These are phyloP conservation scores for Penicillium cinerascens DNA, from an alignment of 495 filamentous ascomycete species.

Conservation along the genomic window DNA sequence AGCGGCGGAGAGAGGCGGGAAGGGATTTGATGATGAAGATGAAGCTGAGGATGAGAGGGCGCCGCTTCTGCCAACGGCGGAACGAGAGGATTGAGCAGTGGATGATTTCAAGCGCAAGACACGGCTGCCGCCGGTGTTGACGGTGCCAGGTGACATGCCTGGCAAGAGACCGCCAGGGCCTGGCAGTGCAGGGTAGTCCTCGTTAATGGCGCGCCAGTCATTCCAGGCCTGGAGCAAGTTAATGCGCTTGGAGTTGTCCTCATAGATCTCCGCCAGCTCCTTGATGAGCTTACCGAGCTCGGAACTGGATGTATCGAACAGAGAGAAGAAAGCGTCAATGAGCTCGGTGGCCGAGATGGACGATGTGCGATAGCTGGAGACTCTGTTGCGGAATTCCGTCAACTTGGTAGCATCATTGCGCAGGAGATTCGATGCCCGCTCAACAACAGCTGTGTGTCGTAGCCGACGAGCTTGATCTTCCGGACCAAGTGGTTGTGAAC, in stretches of 20 bases:
- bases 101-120: slow-evolving; percentile 73
- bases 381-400: slow-evolving; percentile 66
- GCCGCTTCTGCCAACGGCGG: slow-evolving; percentile 50
- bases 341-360: slow-evolving; percentile 66
- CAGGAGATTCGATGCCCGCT: slow-evolving; percentile 77
- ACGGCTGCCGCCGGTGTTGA: slow-evolving; percentile 45
- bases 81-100: slow-evolving; percentile 68
- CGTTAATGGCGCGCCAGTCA: slow-evolving; percentile 91
- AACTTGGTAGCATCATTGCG: slow-evolving; percentile 70
- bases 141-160: slow-evolving; percentile 43
- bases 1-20: slow-evolving; percentile 45
- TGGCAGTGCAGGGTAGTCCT: slow-evolving; percentile 91
- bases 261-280: slow-evolving; percentile 90
- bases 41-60: slow-evolving; percentile 30
- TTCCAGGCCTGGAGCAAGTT: slow-evolving; percentile 79
- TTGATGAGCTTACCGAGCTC: slow-evolving; percentile 88
- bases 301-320: slow-evolving; percentile 74
- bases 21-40: slow-evolving; percentile 29
- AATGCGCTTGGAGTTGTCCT: slow-evolving; percentile 69
- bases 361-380: slow-evolving; percentile 70
- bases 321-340: slow-evolving; percentile 74
- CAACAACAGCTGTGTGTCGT: slow-evolving; percentile 71
- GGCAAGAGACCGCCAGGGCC: slow-evolving; percentile 59
- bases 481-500: slow-evolving; percentile 46
- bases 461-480: slow-evolving; percentile 77